These are phyloP conservation scores for Vitis hybrid DNA, from an alignment of 177 flowering plant genomes.

Conservation along the genomic window DNA sequence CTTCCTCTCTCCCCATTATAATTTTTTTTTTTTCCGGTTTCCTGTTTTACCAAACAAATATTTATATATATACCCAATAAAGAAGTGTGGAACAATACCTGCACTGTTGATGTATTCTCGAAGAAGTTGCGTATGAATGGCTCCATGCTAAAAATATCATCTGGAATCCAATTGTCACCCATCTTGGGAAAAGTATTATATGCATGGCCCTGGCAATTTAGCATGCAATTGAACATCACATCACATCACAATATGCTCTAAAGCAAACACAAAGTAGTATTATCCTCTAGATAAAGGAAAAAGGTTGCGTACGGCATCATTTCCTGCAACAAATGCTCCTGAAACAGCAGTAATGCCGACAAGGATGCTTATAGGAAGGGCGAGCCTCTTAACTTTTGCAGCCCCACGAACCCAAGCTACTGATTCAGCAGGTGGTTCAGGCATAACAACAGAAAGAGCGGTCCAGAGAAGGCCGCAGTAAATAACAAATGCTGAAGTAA, in stretches of 20 bases:
- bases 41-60: not conserved
- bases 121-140: conserved; percentile 88
- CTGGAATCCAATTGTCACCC: conserved; percentile 96
- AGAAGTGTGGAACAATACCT: conserved; percentile 44
- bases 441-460: conserved; percentile 92
- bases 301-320: conserved; percentile 75
- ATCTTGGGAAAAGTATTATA: conserved; percentile 95
- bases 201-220: conserved; percentile 77
- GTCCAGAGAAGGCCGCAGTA: conserved; percentile 93
- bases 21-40: not conserved
- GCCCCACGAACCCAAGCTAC: conserved; percentile 88
- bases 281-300: not conserved
- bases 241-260: no score
- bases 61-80: not conserved
- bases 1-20: not conserved
- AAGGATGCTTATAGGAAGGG: conserved; percentile 74
- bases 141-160: conserved; percentile 70
- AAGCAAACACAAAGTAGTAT: no score
- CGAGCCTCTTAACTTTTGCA: conserved; percentile 76
- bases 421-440: conserved; percentile 89
- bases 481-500: conserved; percentile 89
- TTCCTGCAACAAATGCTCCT: conserved; percentile 98
- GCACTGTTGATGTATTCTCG: conserved; percentile 92
- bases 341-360: conserved; percentile 85
- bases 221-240: conserved; percentile 2